phyloP scores from a whole-genome alignment of 768 basidiomycete species.

The Ephemerocybe angulata region DNA sequence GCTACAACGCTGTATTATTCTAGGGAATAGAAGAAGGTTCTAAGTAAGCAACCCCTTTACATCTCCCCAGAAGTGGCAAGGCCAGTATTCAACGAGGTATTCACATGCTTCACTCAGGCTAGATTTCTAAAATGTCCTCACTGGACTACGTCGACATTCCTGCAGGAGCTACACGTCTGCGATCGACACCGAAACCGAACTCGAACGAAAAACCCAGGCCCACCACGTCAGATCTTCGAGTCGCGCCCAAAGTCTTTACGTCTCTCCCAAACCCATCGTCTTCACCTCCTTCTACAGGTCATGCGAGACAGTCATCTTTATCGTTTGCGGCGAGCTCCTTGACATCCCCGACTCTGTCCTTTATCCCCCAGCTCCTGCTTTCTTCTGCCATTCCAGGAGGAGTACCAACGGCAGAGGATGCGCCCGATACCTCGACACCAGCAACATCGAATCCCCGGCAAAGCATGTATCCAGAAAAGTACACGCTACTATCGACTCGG shows the following conservation, averaged over 20 bases:
- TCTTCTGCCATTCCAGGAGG: constrained; percentile 26
- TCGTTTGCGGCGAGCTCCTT: constrained; percentile 19
- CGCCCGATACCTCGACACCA: constrained; percentile 2
- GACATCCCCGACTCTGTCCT: constrained; percentile 29
- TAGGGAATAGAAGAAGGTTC: too few species aligned
- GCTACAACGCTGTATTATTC: too few species aligned
- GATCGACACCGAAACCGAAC: constrained; percentile 3
- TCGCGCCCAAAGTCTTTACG: constrained; percentile 40
- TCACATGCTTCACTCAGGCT: not conserved
- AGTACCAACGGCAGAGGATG: constrained; percentile 1
- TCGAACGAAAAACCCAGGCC: constrained; percentile 4
- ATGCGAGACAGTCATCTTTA: constrained; percentile 14
- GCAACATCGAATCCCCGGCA: constrained; percentile 21
- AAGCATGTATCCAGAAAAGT: constrained; percentile 20
- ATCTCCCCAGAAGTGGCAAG: not conserved
- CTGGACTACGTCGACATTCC: constrained; percentile 49
- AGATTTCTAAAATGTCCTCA: constrained; percentile 37
- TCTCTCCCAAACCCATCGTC: constrained; percentile 40
- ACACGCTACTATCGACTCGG: constrained; percentile 49
- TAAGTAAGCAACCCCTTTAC: too few species aligned
- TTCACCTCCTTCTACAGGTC: constrained; percentile 17
- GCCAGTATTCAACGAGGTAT: not conserved
- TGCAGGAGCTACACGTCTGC: constrained; percentile 38
- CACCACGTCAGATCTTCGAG: constrained; percentile 25
- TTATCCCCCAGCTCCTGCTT: constrained; percentile 36